Percentiles rank a stretch among this genome's conserved stretches.
phyloP scores from a whole-genome alignment of 1,284 basidiomycete species.

The Moesziomyces antarcticus region DNA sequence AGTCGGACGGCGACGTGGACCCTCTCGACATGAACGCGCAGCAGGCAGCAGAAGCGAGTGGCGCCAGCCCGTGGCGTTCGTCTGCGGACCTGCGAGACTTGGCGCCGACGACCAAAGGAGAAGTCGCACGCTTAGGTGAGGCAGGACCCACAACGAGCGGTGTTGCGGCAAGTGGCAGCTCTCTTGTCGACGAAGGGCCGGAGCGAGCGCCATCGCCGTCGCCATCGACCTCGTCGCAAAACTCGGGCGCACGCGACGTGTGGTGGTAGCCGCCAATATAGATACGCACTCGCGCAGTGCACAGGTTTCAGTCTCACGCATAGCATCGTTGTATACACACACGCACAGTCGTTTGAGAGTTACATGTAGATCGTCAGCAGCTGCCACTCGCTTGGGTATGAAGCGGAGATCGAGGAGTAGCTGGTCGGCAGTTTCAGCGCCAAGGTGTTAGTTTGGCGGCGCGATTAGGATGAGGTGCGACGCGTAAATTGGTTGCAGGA shows the following conservation, averaged over 20 bases:
- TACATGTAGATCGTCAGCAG: not conserved
- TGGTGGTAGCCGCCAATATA: slow-evolving; percentile 20
- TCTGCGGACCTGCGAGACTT: slow-evolving; percentile 14
- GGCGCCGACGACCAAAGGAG: not conserved
- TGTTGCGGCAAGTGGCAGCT: not conserved
- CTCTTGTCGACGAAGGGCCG: not conserved
- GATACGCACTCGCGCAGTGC: not conserved
- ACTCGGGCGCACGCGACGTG: slow-evolving; percentile 17
- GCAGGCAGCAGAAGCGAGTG: slow-evolving; percentile 1
- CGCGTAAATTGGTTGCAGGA: too few relatives aligned
- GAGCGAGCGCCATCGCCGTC: slow-evolving; percentile 20
- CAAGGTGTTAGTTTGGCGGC: too few relatives aligned
- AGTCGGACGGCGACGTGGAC: slow-evolving; percentile 20
- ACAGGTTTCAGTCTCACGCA: not conserved
- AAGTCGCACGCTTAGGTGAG: too few relatives aligned
- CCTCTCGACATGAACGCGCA: slow-evolving; percentile 12
- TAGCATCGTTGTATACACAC: not conserved
- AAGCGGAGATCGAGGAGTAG: too few relatives aligned
- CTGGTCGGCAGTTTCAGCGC: too few relatives aligned
- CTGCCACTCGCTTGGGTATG: too few relatives aligned
- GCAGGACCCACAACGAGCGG: too few relatives aligned
- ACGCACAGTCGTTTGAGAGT: not conserved
- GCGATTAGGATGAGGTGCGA: too few relatives aligned
- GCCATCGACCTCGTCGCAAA: slow-evolving; percentile 13
- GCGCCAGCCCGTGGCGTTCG: slow-evolving; percentile 10